phyloP scores from a whole-genome alignment of 805 yeast genomes.

The Starmera pachycereana region DNA sequence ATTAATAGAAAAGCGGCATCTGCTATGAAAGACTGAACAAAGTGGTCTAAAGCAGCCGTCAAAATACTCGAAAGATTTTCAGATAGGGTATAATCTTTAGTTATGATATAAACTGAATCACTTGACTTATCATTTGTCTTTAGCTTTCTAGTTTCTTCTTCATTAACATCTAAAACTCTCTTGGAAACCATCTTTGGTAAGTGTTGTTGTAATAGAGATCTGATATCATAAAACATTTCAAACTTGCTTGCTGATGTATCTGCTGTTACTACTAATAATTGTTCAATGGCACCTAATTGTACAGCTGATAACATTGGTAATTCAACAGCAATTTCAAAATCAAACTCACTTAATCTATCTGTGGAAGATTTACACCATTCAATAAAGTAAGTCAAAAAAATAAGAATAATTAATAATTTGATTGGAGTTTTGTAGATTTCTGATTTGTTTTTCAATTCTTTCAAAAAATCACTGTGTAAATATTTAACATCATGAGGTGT shows the following conservation, averaged over 20 bases:
- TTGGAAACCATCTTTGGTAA: conserved; percentile 47
- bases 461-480: conserved; percentile 27
- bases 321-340: conserved; percentile 46
- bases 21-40: conserved; percentile 45
- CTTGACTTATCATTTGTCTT: conserved; percentile 15
- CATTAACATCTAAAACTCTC: conserved; percentile 41
- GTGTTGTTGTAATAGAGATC: conserved; percentile 55
- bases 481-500: conserved; percentile 27
- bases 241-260: conserved; percentile 39
- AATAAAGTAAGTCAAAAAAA: conserved; percentile 48
- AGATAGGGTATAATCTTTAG: conserved; percentile 12
- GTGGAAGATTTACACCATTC: conserved; percentile 54
- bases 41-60: conserved; percentile 35
- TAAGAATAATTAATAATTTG: conserved; percentile 35
- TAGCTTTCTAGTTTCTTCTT: conserved; percentile 26
- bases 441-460: conserved; percentile 28
- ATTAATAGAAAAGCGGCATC: conserved; percentile 60
- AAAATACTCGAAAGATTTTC: conserved; percentile 18
- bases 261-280: conserved; percentile 48
- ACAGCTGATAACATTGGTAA: conserved; percentile 49
- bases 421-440: conserved; percentile 36
- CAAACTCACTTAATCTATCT: conserved; percentile 32
- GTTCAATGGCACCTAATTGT: conserved; percentile 62
- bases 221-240: conserved; percentile 50
- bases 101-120: conserved; percentile 12